Base-by-base conservation (phyloP, 2,329 filamentous ascomycete species). In the Ascochyta rabiei region DNA sequence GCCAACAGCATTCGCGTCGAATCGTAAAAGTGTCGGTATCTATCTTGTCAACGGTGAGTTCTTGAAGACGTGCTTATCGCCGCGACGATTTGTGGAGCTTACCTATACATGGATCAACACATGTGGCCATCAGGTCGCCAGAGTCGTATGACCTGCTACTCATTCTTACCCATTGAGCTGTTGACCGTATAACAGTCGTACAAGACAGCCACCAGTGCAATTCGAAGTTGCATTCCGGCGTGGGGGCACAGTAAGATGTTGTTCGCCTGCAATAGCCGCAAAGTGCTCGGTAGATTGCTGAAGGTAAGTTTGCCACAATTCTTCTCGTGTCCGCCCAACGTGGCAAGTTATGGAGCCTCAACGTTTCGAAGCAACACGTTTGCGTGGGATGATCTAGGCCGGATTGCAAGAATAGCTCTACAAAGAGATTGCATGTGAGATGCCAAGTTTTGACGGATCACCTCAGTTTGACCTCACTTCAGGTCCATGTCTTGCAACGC, bases 291-390 rank as follows among this genome's bases (percentile, higher is more conserved):
- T 35, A 50, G n/a, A 30, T 46, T 26, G 40, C 28, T 35, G 35
- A 44, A 28, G 46, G 18, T 37, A 23, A 46, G 7, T 42, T 47
- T 23, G 46, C 41, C 52, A 55, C 41, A 28, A 42, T 35, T 23
- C 37, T 46, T 15, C 23, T 19, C 19, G 42, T 30, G n/a, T 24
- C 26, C 7, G 21, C 46, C 35, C n/a, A 28, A 46, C 23, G 24
- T 46, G 37, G 42, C 16, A 50, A 37, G 6, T 16, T 15, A 21
- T 26, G 41, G 42, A 50, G 42, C 41, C 37, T 42, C 52, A 50
- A 43, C 46, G 47, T 30, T 28, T 46, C 23, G 46, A 50, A 50
- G 24, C 37, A 46, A 50, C 24, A 37, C n/a, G 15, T 42, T 31
- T 6, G 30, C 19, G 46, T 28, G 52, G 46, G 41, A 46, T 41